Evolutionary conservation across 1,284 basidiomycete species (phyloP), one percentile per base, ranked within the genome.

Genomic region (Naganishia sp.): DNA sequence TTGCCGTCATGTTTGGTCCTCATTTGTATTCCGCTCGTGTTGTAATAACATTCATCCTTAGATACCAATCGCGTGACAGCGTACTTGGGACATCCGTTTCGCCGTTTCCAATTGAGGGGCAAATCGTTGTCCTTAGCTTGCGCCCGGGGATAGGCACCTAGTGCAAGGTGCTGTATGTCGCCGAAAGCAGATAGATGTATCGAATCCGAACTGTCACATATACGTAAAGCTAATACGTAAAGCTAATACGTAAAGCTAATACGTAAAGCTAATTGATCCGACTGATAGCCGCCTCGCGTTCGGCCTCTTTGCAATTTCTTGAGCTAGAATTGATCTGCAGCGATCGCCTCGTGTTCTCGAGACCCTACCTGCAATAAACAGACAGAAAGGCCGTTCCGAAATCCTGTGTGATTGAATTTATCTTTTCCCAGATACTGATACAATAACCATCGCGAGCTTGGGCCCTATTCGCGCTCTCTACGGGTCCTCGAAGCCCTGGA

Each of bases 401-500:
- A 48, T 31, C 23, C 18, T 36, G 9, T n/a, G 3, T 28, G 49
- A 33, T 53, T n/a, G 7, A 6, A 33, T 33, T 53, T 21, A 55
- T 55, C 31, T 36, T 36, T 36, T 21, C 33, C n/a, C 49, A 36
- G 10, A 13, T 55, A 55, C 53, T 55, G 33, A 39, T 55, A 55
- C 53, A 55, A 54, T 33, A 31, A n/a, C 31, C 21, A 3, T 50
- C 59, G 18, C 11, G 10, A 9, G 21, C 55, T 28, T 44, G 16
- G 18, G 9, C 7, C 44, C 16, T 2, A 23, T 55, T 50, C 48
- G 48, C 45, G 16, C 33, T 7, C 7, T 55, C 60, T 63, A 76
- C 65, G 73, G 65, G 70, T 78, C 77, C 66, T 74, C 77, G 68
- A 72, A 78, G 18, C 77, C 77, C 16, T 55, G 55, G 3, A 74